Evolutionary conservation across 2,329 filamentous ascomycete genomes (phyloP).

Genomic region (Plectosphaerella sp.): DNA sequence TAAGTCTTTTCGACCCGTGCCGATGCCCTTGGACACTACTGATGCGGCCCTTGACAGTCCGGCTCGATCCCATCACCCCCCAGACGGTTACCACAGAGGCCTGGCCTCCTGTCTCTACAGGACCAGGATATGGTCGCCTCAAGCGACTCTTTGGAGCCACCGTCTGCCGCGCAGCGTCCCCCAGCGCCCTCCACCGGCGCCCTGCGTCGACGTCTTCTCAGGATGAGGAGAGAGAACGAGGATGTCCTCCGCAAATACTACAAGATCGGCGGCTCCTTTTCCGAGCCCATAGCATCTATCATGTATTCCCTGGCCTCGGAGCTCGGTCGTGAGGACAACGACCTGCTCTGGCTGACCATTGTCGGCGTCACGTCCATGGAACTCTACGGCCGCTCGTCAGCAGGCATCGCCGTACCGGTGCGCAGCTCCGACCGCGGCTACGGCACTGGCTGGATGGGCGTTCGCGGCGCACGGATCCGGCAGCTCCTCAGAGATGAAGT

Average conservation of each 20-base stretch:
- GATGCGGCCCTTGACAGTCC: conserved; percentile 39
- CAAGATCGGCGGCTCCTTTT: conserved; percentile 80
- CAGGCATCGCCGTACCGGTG: conserved; percentile 64
- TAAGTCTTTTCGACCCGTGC: conserved; percentile 33
- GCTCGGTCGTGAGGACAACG: conserved; percentile 92
- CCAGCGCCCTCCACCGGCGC: conserved; percentile 66
- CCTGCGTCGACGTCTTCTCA: conserved; percentile 68
- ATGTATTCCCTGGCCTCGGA: conserved; percentile 94
- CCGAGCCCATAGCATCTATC: conserved; percentile 90
- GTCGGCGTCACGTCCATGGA: conserved; percentile 94
- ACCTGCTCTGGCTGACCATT: conserved; percentile 90
- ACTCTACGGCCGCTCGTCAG: conserved; percentile 80
- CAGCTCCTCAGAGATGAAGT: conserved; percentile 91
- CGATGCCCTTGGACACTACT: conserved; percentile 2
- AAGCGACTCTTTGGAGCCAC: conserved; percentile 46
- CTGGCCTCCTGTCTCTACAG: conserved; percentile 49
- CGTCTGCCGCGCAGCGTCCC: conserved; percentile 53
- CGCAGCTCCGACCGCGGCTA: conserved; percentile 50
- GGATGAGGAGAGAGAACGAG: conserved; percentile 74
- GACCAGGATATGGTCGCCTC: conserved; percentile 41
- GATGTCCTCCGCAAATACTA: conserved; percentile 77
- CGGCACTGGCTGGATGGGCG: conserved; percentile 72
- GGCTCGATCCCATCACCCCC: conserved; percentile 64
- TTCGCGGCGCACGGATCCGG: conserved; percentile 77
- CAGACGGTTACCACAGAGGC: conserved; percentile 53